Evolutionary conservation across 2,329 filamentous ascomycete genomes (phyloP).

Genomic region (Phaeophleospora eucalypticola): DNA sequence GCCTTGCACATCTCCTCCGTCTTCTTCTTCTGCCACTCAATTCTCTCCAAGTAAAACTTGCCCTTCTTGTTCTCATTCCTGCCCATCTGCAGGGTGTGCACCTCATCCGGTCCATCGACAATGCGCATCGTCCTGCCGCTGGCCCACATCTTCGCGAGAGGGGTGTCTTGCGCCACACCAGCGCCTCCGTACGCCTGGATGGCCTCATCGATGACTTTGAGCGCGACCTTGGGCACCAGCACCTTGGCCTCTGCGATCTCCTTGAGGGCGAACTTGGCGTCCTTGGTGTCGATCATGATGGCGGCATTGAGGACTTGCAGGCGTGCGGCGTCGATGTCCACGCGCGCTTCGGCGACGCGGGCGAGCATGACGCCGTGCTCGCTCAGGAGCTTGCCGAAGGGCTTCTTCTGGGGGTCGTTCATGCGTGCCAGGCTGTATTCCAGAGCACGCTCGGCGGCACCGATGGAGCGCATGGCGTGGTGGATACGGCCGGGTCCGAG

Average conservation of each 20-base stretch:
- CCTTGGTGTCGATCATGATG: conserved; percentile 84
- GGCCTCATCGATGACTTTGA: conserved; percentile 81
- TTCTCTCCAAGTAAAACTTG: conserved; percentile 56
- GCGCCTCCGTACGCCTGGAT: conserved; percentile 87
- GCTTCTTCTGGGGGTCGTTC: conserved; percentile 85
- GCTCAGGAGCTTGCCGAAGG: conserved; percentile 81
- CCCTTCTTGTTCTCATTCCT: conserved; percentile 69
- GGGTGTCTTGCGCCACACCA: conserved; percentile 90
- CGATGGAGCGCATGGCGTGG: conserved; percentile 94
- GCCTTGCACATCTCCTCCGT: conserved; percentile 62
- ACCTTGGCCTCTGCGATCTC: conserved; percentile 97
- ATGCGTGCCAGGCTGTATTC: conserved; percentile 93
- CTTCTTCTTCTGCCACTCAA: conserved; percentile 61
- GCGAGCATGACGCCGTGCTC: conserved; percentile 93
- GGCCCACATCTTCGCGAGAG: conserved; percentile 60
- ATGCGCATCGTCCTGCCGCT: conserved; percentile 32
- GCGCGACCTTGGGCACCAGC: conserved; percentile 73
- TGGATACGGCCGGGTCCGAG: conserved; percentile 95
- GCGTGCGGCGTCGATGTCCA: conserved; percentile 90
- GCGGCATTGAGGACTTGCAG: conserved; percentile 91
- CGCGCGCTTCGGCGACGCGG: conserved; percentile 85
- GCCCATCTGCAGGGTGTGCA: conserved; percentile 78
- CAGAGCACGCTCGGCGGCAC: conserved; percentile 81
- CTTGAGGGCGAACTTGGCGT: conserved; percentile 83
- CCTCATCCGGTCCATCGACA: conserved; percentile 86